phyloP scores from a whole-genome alignment of 495 filamentous ascomycete species.

The Annulohypoxylon bovei region DNA sequence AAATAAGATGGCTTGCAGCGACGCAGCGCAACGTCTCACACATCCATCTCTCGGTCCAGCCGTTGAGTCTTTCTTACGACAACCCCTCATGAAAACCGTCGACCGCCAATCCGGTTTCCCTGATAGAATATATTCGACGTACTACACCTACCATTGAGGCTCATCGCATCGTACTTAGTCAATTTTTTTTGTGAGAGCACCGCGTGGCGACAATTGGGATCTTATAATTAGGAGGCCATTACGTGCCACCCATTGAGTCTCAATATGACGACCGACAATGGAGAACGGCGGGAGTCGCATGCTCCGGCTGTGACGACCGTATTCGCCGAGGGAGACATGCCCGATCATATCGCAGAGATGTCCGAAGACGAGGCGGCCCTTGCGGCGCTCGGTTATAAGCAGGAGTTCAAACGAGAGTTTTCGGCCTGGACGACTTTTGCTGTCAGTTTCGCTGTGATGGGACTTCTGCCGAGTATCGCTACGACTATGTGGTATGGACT shows the following conservation, averaged over 20 bases:
- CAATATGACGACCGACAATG: constrained; percentile 22
- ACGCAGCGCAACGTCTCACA: constrained; percentile 16
- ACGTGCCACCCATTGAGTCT: neutral
- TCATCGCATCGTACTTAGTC: neutral
- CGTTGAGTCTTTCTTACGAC: neutral
- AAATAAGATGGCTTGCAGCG: constrained; percentile 35
- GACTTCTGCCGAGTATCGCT: constrained; percentile 78
- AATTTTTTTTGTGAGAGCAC: neutral
- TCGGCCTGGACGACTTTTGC: constrained; percentile 86
- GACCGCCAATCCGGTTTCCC: constrained; percentile 1
- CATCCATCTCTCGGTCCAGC: constrained; percentile 3
- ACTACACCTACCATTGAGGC: neutral
- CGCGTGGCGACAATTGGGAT: neutral
- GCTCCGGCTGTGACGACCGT: constrained; percentile 74
- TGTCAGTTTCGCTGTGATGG: constrained; percentile 79
- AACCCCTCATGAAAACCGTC: neutral
- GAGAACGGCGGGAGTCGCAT: constrained; percentile 25
- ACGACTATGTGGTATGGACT: constrained; percentile 81
- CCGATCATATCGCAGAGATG: constrained; percentile 51
- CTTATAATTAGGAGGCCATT: neutral
- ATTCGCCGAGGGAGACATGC: constrained; percentile 71
- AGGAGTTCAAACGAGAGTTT: constrained; percentile 85
- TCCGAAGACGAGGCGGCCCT: constrained; percentile 74
- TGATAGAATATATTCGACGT: constrained; percentile 9
- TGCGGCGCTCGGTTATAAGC: constrained; percentile 77